These are phyloP conservation scores for Chimonanthus praecox DNA, from an alignment of 164 flowering plant species.

Conservation along the genomic window DNA sequence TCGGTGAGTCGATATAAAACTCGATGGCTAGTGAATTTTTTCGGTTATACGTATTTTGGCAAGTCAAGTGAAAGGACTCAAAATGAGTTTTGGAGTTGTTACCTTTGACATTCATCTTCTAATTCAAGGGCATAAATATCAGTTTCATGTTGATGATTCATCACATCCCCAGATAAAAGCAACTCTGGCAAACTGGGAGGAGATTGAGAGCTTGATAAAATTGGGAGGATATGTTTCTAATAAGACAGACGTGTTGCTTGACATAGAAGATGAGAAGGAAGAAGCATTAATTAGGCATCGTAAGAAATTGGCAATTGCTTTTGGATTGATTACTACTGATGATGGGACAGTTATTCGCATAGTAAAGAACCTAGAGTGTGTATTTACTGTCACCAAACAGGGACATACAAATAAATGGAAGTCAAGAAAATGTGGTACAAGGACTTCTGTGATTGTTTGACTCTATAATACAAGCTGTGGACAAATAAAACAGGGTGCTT, in stretches of 20 bases:
- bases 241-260: slow-evolving; percentile 21
- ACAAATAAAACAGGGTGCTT: no score
- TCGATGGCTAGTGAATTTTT: no score
- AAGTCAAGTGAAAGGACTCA: no score
- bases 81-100: no score
- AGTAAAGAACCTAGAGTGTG: slow-evolving; percentile 33
- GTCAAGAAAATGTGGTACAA: no score
- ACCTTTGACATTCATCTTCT: no score
- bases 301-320: slow-evolving; percentile 44
- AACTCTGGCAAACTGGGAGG: slow-evolving; percentile 23
- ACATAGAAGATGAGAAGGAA: slow-evolving; percentile 31
- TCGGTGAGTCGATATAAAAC: no score
- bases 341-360: slow-evolving; percentile 33
- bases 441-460: no score
- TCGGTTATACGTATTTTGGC: no score
- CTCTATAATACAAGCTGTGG: no score
- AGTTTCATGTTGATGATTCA: slow-evolving; percentile 29
- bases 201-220: slow-evolving; percentile 17
- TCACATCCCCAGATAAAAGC: slow-evolving; percentile 23
- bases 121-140: slow-evolving; percentile 18
- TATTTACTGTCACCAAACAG: slow-evolving; percentile 29
- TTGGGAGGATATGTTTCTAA: slow-evolving; percentile 31
- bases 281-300: slow-evolving; percentile 31
- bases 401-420: no score
- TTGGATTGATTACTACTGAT: slow-evolving; percentile 33